Conservation (phyloP, 2,329 filamentous ascomycete genomes). For the Malbranchea cinnamomea region DNA sequence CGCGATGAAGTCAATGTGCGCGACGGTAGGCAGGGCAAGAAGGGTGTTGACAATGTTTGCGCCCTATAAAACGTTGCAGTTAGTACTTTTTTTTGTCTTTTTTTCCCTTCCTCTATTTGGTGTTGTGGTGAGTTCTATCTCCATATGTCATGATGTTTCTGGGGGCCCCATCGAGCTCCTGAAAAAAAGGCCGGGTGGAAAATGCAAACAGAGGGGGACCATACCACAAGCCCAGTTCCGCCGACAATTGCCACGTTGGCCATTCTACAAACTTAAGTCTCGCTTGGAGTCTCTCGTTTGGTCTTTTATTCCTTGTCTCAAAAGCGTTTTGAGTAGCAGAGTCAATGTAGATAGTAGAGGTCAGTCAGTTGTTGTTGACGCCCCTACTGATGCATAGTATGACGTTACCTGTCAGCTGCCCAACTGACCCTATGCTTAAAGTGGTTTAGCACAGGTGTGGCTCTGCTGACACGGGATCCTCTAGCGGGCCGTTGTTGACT, state of each 20-base stretch:
- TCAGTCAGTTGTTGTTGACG: no score
- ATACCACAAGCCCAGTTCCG: conserved; percentile 10
- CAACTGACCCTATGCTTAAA: no score
- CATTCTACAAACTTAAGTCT: conserved; percentile 5
- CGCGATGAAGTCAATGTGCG: conserved; percentile 31
- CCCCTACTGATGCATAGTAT: no score
- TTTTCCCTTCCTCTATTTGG: neutral
- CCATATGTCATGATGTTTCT: neutral
- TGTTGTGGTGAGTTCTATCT: no score
- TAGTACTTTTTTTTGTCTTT: neutral
- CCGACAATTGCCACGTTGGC: conserved; percentile 9
- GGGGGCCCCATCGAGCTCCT: neutral
- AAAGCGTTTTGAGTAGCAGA: no score
- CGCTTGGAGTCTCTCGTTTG: no score
- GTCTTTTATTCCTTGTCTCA: no score
- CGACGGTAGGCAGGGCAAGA: conserved; percentile 23
- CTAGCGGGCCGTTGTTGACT: no score
- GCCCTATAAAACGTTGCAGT: conserved; percentile 35
- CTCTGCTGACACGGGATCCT: no score
- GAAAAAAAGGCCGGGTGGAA: neutral
- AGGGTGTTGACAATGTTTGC: conserved; percentile 53
- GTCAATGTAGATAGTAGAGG: no score
- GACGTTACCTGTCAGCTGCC: no score
- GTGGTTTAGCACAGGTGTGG: no score
- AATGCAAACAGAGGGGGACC: neutral